phyloP scores from a whole-genome alignment of 163 green algal genomes.

The Chlorella variabilis region DNA sequence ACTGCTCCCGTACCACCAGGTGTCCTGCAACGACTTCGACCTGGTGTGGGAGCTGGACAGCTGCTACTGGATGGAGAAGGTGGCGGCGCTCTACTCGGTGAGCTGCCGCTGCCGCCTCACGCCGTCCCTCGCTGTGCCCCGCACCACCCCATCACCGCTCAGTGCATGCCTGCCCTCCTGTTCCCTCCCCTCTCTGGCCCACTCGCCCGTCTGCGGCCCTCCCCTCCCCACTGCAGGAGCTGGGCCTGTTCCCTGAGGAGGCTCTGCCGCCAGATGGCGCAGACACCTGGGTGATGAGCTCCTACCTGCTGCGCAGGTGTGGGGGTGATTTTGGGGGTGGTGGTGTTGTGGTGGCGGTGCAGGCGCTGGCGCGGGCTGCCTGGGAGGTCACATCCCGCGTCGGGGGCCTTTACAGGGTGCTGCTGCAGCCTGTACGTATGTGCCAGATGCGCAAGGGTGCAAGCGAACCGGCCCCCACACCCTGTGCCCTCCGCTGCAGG shows the following conservation, averaged over 20 bases:
- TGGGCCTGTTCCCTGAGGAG: slow-evolving; percentile 27
- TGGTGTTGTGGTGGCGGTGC: background rate
- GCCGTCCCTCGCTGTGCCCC: too few species aligned
- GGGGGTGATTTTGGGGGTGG: background rate
- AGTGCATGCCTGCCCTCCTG: too few species aligned
- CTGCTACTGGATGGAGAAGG: slow-evolving; percentile 54
- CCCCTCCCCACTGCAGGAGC: slow-evolving; percentile 15
- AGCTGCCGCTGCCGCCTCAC: background rate
- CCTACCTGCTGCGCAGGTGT: slow-evolving; percentile 29
- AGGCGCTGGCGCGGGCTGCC: background rate
- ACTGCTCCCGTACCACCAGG: too few species aligned
- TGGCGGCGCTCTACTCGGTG: slow-evolving; percentile 1
- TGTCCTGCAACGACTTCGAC: slow-evolving; percentile 56
- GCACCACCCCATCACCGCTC: background rate
- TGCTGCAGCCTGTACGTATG: background rate
- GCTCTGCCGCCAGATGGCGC: slow-evolving; percentile 17
- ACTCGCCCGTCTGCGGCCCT: too few species aligned
- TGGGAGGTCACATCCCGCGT: too few species aligned
- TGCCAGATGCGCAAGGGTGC: too few species aligned
- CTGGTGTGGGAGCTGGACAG: slow-evolving; percentile 45
- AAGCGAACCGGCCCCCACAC: background rate
- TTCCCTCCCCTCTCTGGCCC: too few species aligned
- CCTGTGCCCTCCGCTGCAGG: background rate
- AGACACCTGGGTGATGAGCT: slow-evolving; percentile 46
- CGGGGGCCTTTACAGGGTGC: too few species aligned